Evolutionary conservation across 257 asterid species (phyloP), one percentile per base, ranked within the genome.

Genomic region (Solanum peruvianum): DNA sequence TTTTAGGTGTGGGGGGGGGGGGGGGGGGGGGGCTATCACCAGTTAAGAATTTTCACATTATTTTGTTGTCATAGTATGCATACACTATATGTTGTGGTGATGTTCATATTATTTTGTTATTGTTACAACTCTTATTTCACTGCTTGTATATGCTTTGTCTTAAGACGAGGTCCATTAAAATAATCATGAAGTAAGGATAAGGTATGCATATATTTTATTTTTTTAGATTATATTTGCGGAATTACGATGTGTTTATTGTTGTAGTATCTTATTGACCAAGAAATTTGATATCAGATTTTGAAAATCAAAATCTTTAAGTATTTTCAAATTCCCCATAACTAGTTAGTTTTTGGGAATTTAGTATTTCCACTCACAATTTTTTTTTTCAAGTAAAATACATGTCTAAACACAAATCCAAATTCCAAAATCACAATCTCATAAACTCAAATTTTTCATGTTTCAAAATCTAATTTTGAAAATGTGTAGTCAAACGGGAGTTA

Each of bases 1-100:
- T 33, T 33, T 33, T 0, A 0, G 39, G 6, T 16, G 0, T 3
- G 6, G 23, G 10, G 23, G 44, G 62, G 10, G 23, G 6, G 11
- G 66, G 62, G n/a, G 44, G 62, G 1, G 4, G 20, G 25, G 67
- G 67, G n/a, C 4, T 21, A 58, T 25, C 3, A 21, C 67, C 13
- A 21, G 10, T 58, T 33, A 33, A 33, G 5, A 33, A 33, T 33
- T 33, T 33, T 58, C 27, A 58, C 67, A 56, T 56, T 20, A 56
- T 20, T 56, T 20, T 58, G 47, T 58, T 58, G 13, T 58, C 67
- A 58, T 58, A 58, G 5, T 58, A 21, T 21, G 11, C 66, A 58
- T 58, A 20, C 25, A 7, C 12, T 20, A 58, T 58, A 58, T 58
- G 25, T 58, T 58, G 25, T 20, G 7, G 9, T 58, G 27, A 20